Percentiles rank a stretch among this genome's conserved stretches.
phyloP scores from a whole-genome alignment of 148 eudicot species.

The Chenopodium suecicum region DNA sequence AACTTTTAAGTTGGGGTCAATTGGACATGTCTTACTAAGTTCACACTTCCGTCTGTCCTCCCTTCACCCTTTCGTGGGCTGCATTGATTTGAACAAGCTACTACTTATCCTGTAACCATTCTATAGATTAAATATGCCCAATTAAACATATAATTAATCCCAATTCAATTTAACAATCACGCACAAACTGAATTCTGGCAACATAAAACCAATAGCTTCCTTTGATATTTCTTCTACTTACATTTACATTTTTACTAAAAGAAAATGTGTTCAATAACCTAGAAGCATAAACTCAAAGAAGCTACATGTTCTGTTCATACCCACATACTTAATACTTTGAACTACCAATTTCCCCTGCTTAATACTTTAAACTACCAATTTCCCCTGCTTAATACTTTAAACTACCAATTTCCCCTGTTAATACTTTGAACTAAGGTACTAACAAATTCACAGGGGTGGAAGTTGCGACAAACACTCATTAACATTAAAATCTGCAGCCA shows the following conservation, averaged over 20 bases:
- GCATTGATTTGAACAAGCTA: too few species aligned
- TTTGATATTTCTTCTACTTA: neutral
- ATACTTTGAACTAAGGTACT: neutral
- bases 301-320: neutral
- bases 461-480: neutral
- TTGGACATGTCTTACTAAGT: too few species aligned
- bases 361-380: too few species aligned
- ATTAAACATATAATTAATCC: too few species aligned
- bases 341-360: too few species aligned
- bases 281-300: neutral
- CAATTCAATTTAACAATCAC: too few species aligned
- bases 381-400: too few species aligned
- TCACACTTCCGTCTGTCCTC: neutral
- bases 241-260: neutral
- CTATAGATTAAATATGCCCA: too few species aligned
- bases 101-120: too few species aligned
- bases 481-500: neutral
- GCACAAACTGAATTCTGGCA: neutral
- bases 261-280: neutral
- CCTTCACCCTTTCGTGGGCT: neutral
- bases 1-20: too few species aligned
- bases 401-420: too few species aligned
- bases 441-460: conserved; percentile 8
- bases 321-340: too few species aligned
- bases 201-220: neutral